Evolutionary conservation across 768 basidiomycete genomes (phyloP).

Genomic region (Auriscalpium microsporum): DNA sequence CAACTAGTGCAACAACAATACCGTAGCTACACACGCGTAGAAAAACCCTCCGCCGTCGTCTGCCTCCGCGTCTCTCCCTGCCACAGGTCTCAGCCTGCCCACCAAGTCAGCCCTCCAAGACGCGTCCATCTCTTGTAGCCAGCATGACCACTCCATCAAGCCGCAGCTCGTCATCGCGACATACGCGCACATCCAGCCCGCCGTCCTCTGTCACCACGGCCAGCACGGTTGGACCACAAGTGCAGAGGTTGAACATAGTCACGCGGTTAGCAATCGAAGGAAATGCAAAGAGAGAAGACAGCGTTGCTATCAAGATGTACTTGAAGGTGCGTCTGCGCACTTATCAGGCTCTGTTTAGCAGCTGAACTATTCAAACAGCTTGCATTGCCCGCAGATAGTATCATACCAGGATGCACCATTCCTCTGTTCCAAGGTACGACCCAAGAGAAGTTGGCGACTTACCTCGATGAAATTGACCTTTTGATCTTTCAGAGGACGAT

Average conservation of each 20-base stretch:
- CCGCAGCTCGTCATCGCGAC: slow-evolving; percentile 13
- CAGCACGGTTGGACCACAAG: slow-evolving; percentile 20
- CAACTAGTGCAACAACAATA: neutral
- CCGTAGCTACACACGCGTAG: neutral
- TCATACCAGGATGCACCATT: slow-evolving; percentile 59
- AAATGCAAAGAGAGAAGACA: slow-evolving; percentile 59
- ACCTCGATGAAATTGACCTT: neutral
- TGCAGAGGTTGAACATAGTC: slow-evolving; percentile 51
- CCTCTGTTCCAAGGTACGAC: slow-evolving; percentile 60
- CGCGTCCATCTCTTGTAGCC: neutral
- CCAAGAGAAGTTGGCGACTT: neutral
- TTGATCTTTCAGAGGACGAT: slow-evolving; percentile 56
- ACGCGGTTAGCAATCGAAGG: slow-evolving; percentile 71
- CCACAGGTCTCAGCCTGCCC: neutral
- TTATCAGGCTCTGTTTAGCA: neutral
- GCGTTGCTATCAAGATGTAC: slow-evolving; percentile 64
- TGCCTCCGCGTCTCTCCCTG: neutral
- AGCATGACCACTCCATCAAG: slow-evolving; percentile 7
- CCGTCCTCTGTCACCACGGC: slow-evolving; percentile 19
- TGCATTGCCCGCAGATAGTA: slow-evolving; percentile 53
- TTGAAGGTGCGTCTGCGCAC: slow-evolving; percentile 48
- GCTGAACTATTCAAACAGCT: slow-evolving; percentile 30
- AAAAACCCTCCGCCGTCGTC: neutral
- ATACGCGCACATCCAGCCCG: slow-evolving; percentile 21
- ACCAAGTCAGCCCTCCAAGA: neutral